Conservation (phyloP, 2,329 filamentous ascomycete species). For the Didymella sp. region DNA sequence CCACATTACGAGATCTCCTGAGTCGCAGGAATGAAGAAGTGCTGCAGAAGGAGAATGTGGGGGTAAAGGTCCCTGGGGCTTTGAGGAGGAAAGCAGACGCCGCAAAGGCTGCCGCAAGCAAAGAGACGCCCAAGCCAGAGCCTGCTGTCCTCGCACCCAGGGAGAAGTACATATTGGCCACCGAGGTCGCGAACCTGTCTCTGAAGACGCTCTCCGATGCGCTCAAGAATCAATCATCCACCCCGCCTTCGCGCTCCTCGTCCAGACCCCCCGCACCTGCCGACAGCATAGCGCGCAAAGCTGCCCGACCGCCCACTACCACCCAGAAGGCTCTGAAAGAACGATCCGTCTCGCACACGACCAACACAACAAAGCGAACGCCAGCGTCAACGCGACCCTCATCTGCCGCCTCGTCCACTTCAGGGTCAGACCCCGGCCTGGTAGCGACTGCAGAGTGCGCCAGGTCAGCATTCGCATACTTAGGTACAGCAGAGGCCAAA, state of each 20-base stretch:
- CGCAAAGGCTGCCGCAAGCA: constrained; percentile 33
- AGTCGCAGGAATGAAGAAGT: constrained; percentile 43
- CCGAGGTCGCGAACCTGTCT: constrained; percentile 73
- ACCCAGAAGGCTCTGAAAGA: constrained; percentile 68
- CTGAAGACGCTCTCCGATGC: constrained; percentile 74
- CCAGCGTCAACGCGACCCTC: constrained; percentile 47
- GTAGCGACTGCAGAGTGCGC: constrained; percentile 72
- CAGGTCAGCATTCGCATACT: constrained; percentile 69
- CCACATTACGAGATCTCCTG: constrained; percentile 57
- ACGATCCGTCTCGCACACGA: constrained; percentile 66
- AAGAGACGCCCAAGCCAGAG: constrained; percentile 49
- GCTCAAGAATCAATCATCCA: constrained; percentile 57
- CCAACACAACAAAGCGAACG: constrained; percentile 59
- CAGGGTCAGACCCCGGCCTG: constrained; percentile 45
- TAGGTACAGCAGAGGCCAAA: constrained; percentile 64
- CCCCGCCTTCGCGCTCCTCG: constrained; percentile 19
- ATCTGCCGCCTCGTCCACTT: constrained; percentile 39
- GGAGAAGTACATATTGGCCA: constrained; percentile 72
- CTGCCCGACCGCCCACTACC: constrained; percentile 35
- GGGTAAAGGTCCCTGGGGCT: constrained; percentile 35
- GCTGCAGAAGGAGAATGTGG: constrained; percentile 42
- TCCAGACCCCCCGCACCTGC: constrained; percentile 31
- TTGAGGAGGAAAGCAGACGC: constrained; percentile 42
- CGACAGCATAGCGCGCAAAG: constrained; percentile 34
- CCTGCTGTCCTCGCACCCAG: constrained; percentile 56